Conservation (phyloP, 768 basidiomycete species). For the Asterophora parasitica region DNA sequence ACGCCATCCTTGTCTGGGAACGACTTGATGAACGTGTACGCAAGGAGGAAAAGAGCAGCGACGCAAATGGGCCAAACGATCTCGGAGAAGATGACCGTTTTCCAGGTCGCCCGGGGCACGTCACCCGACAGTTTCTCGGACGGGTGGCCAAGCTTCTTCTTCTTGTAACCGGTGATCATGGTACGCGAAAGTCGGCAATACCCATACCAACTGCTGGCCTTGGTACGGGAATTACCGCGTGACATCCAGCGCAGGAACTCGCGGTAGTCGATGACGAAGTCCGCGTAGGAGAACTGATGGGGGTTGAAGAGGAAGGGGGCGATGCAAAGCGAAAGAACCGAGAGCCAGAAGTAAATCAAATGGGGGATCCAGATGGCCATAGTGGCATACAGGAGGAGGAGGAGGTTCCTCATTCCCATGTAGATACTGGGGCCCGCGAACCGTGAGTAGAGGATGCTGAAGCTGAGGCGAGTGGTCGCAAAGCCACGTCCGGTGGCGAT, state of each 20-base stretch:
- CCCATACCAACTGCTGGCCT: constrained; percentile 98
- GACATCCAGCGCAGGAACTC: constrained; percentile 99
- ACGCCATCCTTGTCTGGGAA: constrained; percentile 67
- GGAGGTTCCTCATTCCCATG: constrained; percentile 92
- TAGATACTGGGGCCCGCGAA: constrained; percentile 99
- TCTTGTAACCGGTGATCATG: constrained; percentile 98
- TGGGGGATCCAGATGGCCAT: constrained; percentile 91
- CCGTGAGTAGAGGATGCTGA: constrained; percentile 95
- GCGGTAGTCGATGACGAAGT: constrained; percentile 98
- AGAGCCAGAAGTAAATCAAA: constrained; percentile 99
- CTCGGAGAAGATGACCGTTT: constrained; percentile 77
- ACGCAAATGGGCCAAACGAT: constrained; percentile 75
- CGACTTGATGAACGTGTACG: constrained; percentile 92
- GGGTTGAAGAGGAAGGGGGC: constrained; percentile 99
- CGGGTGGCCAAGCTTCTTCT: constrained; percentile 96
- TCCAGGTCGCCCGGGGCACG: constrained; percentile 88
- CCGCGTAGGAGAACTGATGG: constrained; percentile 96
- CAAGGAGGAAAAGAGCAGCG: constrained; percentile 73
- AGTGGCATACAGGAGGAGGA: constrained; percentile 87
- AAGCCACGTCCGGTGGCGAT: constrained; percentile 99
- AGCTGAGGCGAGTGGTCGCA: constrained; percentile 93
- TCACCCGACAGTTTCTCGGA: constrained; percentile 96
- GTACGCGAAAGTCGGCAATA: constrained; percentile 97
- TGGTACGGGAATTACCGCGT: constrained; percentile 92
- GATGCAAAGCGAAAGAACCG: constrained; percentile 89